Evolutionary conservation across 1,284 basidiomycete genomes (phyloP), one percentile per base, ranked within the genome.

Genomic region (Phylloboletellus chloephorus): DNA sequence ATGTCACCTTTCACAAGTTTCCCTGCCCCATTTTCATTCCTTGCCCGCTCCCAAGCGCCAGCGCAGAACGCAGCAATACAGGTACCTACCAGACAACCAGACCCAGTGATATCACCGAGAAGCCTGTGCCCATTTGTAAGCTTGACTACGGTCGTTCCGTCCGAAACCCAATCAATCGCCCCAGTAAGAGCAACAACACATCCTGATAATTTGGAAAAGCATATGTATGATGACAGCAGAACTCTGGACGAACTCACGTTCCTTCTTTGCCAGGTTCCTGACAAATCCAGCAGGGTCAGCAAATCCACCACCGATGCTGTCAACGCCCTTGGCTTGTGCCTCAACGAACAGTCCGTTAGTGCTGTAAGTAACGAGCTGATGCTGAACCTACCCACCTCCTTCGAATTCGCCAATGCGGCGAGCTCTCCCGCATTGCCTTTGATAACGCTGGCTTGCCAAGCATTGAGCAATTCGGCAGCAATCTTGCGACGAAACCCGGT

Each of bases 351-450:
- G 4, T 22, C 9, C 19, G 33, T 41, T n/a, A 46, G 30, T 20
- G 8, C 15, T 19, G 21, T 12, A 9, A 34, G 29, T 6, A 5
- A 29, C 4, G 10, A 22, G 9, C 29, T 12, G 11, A 37, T 6
- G 15, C 11, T 20, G 39, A 22, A 44, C 62, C 29, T 33, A 83
- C 62, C 29, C 32, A 83, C 88, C 67, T 92, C 91, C n/a, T 62
- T 61, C 0, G 82, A 84, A 12, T 82, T 76, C 1, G 82, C 77
- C 10, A 97, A 67, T 0, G 85, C 73, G 0, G 80, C 89, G 16
- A 98, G 81, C 64, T 98, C 95, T 15, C 80, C 92, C 0, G 91
- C 87, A 58, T 98, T 98, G 5, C 94, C 95, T 64, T 98, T 98
- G 67, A 98, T 92, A 13, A 96, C 83, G 13, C 85, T 86, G 12